A percentile compares a stretch with the other conserved stretches of the same genome.
These are phyloP conservation scores for Botrytis sinoallii DNA, from an alignment of 2,329 filamentous ascomycete species.

Conservation along the genomic window DNA sequence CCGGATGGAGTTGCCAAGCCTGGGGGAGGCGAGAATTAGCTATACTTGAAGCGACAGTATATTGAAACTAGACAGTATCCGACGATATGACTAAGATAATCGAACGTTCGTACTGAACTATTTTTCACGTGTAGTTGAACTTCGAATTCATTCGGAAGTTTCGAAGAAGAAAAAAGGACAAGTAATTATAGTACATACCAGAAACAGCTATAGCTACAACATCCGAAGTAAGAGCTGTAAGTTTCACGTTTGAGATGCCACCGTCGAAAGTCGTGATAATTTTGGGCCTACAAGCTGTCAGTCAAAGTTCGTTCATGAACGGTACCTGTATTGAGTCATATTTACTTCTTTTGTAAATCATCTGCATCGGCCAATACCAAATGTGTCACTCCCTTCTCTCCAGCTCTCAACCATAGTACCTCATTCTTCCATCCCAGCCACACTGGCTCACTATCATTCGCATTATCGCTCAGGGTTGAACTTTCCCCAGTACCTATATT, in stretches of 20 bases:
- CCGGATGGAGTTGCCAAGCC: conserved; percentile 67
- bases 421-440: conserved; percentile 56
- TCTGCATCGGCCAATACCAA: conserved; percentile 33
- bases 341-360: conserved; percentile 30
- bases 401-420: conserved; percentile 43
- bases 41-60: background rate
- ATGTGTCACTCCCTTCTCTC: conserved; percentile 49
- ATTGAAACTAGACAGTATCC: too few species aligned
- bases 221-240: conserved; percentile 48
- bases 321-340: conserved; percentile 11
- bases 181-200: background rate
- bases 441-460: conserved; percentile 64
- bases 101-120: background rate
- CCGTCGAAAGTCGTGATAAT: conserved; percentile 50
- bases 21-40: background rate
- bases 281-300: conserved; percentile 40
- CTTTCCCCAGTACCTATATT: conserved; percentile 66
- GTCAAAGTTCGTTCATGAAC: background rate
- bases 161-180: background rate
- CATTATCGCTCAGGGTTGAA: conserved; percentile 61
- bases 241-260: conserved; percentile 57
- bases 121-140: background rate
- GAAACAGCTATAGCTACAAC: conserved; percentile 56
- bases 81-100: background rate
- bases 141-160: background rate